These are phyloP conservation scores for Ceratobasidium sp. DNA, from an alignment of 1,284 basidiomycete genomes.

Conservation along the genomic window DNA sequence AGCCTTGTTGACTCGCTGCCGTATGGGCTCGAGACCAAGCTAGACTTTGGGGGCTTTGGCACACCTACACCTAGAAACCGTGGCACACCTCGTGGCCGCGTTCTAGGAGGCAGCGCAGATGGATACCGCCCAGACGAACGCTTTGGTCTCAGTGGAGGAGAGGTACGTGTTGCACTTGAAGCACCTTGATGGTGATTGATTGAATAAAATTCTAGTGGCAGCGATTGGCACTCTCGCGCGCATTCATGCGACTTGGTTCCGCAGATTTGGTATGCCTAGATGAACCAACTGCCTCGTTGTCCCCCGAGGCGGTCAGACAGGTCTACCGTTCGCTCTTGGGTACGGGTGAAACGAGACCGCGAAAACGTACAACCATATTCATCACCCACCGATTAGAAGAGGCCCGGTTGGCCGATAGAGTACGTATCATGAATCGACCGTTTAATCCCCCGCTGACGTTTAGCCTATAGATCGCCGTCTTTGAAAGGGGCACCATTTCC, in stretches of 20 bases:
- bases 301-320: constrained; percentile 63
- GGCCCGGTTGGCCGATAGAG: constrained; percentile 76
- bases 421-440: constrained; percentile 13
- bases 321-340: constrained; percentile 34
- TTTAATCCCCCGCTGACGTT: constrained; percentile 43
- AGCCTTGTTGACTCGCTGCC: constrained; percentile 67
- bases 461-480: constrained; percentile 67
- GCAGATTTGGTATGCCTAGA: constrained; percentile 82
- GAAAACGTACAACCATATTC: constrained; percentile 76
- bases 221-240: constrained; percentile 78
- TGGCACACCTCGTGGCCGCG: constrained; percentile 16
- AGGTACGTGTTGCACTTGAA: constrained; percentile 1
- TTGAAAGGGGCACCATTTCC: constrained; percentile 81
- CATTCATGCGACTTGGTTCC: constrained; percentile 81
- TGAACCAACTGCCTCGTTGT: constrained; percentile 64
- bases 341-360: constrained; percentile 19
- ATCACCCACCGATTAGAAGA: constrained; percentile 84
- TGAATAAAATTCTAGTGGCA: constrained; percentile 71
- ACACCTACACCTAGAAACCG: constrained; percentile 20
- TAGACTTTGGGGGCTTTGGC: constrained; percentile 66
- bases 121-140: constrained; percentile 14
- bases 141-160: constrained; percentile 33
- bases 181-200: constrained; percentile 31
- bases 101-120: constrained; percentile 9
- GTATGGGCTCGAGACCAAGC: constrained; percentile 67